Percentiles rank a stretch among this genome's conserved stretches.
Conservation (phyloP, 495 filamentous ascomycete genomes). For the Podospora pseudopauciseta region DNA sequence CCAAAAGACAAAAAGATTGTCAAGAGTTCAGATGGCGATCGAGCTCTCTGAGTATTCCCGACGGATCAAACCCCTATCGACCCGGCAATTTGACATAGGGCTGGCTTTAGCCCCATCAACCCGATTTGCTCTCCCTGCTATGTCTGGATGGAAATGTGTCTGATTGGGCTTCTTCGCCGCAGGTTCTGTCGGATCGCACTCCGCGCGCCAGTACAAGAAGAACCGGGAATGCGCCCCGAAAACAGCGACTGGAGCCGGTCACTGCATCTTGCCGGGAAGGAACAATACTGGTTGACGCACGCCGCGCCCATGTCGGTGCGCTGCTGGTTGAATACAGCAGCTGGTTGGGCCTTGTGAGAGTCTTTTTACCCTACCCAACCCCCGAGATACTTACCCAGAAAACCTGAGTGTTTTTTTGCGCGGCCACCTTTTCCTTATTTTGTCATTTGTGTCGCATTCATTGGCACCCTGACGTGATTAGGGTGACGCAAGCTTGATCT, state of each 20-base stretch:
- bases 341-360: not conserved
- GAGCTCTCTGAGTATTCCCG: constrained; percentile 18
- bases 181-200: not conserved
- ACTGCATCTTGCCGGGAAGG: constrained; percentile 22
- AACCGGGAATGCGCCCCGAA: constrained; percentile 30
- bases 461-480: constrained; percentile 22
- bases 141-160: not conserved
- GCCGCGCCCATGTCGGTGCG: constrained; percentile 9
- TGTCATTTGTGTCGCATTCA: constrained; percentile 21
- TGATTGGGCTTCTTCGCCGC: constrained; percentile 16
- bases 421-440: constrained; percentile 13
- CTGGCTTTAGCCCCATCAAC: constrained; percentile 30
- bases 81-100: constrained; percentile 28
- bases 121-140: constrained; percentile 20
- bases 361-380: not conserved
- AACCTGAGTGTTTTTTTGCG: constrained; percentile 15
- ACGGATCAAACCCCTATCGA: constrained; percentile 24
- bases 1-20: constrained; percentile 7
- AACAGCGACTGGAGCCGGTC: constrained; percentile 24
- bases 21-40: constrained; percentile 7
- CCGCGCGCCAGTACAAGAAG: constrained; percentile 13
- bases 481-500: constrained; percentile 12
- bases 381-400: not conserved
- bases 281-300: constrained; percentile 17
- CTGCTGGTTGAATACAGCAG: constrained; percentile 1